Percentiles rank a stretch among this genome's conserved stretches.
Evolutionary conservation across 2,329 filamentous ascomycete genomes (phyloP).

Genomic region (Curvularia lunata): DNA sequence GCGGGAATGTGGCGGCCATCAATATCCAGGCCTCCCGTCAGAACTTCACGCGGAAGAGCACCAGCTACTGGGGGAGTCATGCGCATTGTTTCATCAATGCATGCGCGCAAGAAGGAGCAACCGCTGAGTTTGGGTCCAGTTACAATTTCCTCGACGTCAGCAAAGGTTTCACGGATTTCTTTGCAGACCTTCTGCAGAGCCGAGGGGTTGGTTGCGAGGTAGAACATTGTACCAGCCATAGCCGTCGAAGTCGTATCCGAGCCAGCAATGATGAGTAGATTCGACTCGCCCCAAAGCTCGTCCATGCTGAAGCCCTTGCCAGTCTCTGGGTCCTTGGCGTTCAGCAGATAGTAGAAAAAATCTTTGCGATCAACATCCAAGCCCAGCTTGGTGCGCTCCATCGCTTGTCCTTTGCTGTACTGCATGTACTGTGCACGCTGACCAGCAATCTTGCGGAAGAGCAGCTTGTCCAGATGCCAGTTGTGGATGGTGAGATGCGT

Average conservation of each 20-base stretch:
- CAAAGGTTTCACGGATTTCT: constrained; percentile 45
- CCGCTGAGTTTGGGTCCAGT: constrained; percentile 42
- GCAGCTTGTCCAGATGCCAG: constrained; percentile 52
- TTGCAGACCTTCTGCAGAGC: constrained; percentile 42
- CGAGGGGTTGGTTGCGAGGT: constrained; percentile 51
- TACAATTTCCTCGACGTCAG: constrained; percentile 48
- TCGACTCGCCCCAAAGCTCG: constrained; percentile 58
- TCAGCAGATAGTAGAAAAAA: constrained; percentile 57
- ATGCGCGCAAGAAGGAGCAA: constrained; percentile 47
- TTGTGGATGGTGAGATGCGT: constrained; percentile 54
- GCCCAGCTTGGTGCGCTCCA: constrained; percentile 52
- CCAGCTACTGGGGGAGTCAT: constrained; percentile 51
- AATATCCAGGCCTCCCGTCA: constrained; percentile 47
- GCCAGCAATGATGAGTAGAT: constrained; percentile 58
- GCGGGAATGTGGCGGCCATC: constrained; percentile 46
- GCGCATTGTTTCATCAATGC: constrained; percentile 52
- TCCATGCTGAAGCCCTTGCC: constrained; percentile 52
- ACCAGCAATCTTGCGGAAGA: constrained; percentile 54
- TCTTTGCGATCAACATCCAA: constrained; percentile 53
- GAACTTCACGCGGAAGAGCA: constrained; percentile 47
- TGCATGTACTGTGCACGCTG: constrained; percentile 52
- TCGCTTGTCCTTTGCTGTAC: constrained; percentile 52
- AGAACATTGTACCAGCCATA: constrained; percentile 53
- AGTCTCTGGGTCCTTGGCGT: constrained; percentile 56
- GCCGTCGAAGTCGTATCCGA: constrained; percentile 55